Evolutionary conservation across 768 basidiomycete species (phyloP).

Genomic region (Tulasnella sp.): DNA sequence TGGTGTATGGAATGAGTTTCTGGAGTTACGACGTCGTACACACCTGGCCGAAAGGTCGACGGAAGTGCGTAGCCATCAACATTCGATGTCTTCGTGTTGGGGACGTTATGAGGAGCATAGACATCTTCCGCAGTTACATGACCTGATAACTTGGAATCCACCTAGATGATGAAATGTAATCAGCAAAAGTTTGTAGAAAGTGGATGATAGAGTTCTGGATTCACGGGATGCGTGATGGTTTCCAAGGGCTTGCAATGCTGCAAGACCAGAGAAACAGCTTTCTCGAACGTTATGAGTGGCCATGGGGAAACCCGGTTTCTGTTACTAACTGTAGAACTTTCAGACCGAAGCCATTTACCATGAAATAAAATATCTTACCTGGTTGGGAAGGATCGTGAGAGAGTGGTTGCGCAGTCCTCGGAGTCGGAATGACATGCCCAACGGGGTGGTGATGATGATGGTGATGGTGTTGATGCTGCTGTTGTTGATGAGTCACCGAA

Average conservation of each 20-base stretch:
- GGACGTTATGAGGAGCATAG: conserved; percentile 49
- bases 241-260: conserved; percentile 35
- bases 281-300: conserved; percentile 50
- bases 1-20: conserved; percentile 27
- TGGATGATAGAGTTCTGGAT: conserved; percentile 20
- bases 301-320: conserved; percentile 71
- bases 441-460: conserved; percentile 26
- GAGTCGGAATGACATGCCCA: conserved; percentile 35
- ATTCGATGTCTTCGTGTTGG: conserved; percentile 54
- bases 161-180: too few species aligned
- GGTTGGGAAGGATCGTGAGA: conserved; percentile 59
- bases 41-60: conserved; percentile 48
- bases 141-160: conserved; percentile 45
- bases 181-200: background rate
- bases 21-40: conserved; percentile 54
- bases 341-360: background rate
- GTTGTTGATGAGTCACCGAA: conserved; percentile 21
- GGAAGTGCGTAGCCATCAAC: conserved; percentile 81
- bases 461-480: conserved; percentile 30
- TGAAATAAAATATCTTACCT: conserved; percentile 32
- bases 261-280: conserved; percentile 48
- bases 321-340: conserved; percentile 37
- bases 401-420: conserved; percentile 37
- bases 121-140: conserved; percentile 68
- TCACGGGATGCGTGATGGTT: conserved; percentile 32